Conservation (phyloP, 495 filamentous ascomycete species). For the Penicillium psychrofluorescens region DNA sequence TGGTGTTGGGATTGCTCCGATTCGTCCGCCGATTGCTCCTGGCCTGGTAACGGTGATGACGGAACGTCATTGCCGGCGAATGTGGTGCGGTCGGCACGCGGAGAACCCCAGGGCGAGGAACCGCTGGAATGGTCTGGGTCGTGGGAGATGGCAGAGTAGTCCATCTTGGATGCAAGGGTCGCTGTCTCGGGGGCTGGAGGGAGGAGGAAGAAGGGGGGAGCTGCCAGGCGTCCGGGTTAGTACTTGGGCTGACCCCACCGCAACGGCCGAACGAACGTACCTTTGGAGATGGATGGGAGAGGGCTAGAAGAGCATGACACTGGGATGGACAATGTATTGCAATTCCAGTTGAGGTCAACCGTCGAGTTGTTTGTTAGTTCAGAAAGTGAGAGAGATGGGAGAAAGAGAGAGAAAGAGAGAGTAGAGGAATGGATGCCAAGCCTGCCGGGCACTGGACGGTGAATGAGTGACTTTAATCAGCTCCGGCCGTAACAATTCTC, state of each 20-base stretch:
- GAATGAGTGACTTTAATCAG: no score
- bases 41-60: constrained; percentile 44
- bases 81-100: constrained; percentile 51
- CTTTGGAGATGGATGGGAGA: constrained; percentile 1
- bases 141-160: constrained; percentile 71
- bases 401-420: background rate
- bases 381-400: background rate
- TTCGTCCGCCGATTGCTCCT: constrained; percentile 37
- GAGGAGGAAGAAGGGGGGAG: constrained; percentile 6
- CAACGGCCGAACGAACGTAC: constrained; percentile 13
- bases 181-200: constrained; percentile 10
- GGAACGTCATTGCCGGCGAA: constrained; percentile 50
- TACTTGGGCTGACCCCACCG: constrained; percentile 7
- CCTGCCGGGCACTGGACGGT: no score
- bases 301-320: constrained; percentile 6
- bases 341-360: no score
- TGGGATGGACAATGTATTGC: no score
- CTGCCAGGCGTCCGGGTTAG: constrained; percentile 19
- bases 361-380: no score
- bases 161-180: constrained; percentile 48
- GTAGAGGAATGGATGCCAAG: no score
- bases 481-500: no score
- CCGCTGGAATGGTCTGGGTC: constrained; percentile 67
- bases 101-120: constrained; percentile 75
- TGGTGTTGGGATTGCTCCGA: constrained; percentile 26